A percentile compares a stretch with the other conserved stretches of the same genome.
These are phyloP conservation scores for Taphrina confusa DNA, from an alignment of 1,139 yeast genomes.

Conservation along the genomic window DNA sequence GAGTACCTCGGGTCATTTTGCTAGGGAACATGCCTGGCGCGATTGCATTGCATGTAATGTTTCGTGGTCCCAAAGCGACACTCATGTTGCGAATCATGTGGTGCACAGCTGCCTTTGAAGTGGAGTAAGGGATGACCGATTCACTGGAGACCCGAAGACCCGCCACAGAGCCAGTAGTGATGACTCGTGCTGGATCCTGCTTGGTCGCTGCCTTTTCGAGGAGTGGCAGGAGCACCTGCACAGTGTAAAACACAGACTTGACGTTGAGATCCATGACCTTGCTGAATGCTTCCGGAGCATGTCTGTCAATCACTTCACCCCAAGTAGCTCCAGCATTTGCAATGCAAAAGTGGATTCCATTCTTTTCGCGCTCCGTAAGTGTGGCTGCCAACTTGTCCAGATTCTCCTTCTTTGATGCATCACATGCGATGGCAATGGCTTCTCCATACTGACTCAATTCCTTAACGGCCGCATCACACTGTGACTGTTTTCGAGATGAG, in stretches of 20 bases:
- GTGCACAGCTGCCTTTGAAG: constrained; percentile 76
- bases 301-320: constrained; percentile 68
- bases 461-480: constrained; percentile 62
- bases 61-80: constrained; percentile 67
- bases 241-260: constrained; percentile 68
- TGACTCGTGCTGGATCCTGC: constrained; percentile 65
- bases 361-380: constrained; percentile 52
- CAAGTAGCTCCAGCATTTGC: constrained; percentile 87
- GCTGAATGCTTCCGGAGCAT: constrained; percentile 63
- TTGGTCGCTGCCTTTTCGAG: constrained; percentile 58
- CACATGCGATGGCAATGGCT: constrained; percentile 62
- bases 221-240: constrained; percentile 63
- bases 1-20: constrained; percentile 69
- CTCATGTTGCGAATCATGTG: constrained; percentile 70
- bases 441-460: constrained; percentile 54
- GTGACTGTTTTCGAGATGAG: constrained; percentile 65
- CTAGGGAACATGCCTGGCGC: constrained; percentile 83
- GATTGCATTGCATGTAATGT: constrained; percentile 66
- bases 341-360: constrained; percentile 63
- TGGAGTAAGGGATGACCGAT: constrained; percentile 59
- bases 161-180: constrained; percentile 68
- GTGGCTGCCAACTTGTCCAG: constrained; percentile 53
- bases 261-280: constrained; percentile 62
- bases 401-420: constrained; percentile 58
- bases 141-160: constrained; percentile 41